Evolutionary conservation across 73 alveolate species (phyloP).

Genomic region (Tetrahymena elliotti): DNA sequence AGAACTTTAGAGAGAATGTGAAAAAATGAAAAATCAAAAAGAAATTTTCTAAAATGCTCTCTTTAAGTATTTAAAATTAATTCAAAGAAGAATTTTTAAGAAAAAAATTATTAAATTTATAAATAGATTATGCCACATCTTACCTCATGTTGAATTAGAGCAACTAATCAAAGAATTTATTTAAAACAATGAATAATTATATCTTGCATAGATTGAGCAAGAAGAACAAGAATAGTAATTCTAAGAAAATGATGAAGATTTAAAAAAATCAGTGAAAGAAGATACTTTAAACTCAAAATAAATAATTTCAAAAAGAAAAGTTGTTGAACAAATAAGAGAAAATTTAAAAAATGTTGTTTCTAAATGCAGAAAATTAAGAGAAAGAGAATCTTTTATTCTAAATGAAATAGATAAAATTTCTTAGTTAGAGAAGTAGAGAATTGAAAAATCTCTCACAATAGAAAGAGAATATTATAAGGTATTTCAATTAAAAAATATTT

Average conservation of each 20-base stretch:
- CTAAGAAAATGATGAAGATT: not conserved
- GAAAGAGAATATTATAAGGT: not conserved
- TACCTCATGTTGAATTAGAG: not conserved
- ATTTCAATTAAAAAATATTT: not conserved
- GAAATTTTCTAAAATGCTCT: not conserved
- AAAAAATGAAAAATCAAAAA: not conserved
- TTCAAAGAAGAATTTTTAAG: not conserved
- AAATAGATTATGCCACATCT: not conserved
- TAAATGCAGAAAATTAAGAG: not conserved
- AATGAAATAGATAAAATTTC: not conserved
- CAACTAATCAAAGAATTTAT: not conserved
- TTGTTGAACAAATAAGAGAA: not conserved
- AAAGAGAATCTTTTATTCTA: not conserved
- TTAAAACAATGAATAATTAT: not conserved
- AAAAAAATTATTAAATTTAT: not conserved
- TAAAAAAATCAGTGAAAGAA: not conserved
- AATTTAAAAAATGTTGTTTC: not conserved
- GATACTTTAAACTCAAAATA: not conserved
- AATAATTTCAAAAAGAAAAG: not conserved
- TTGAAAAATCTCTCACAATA: not conserved
- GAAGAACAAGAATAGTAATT: not conserved
- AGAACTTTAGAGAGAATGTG: not conserved
- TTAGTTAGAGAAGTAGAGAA: not conserved
- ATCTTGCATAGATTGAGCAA: not conserved
- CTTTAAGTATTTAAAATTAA: not conserved